phyloP scores from a whole-genome alignment of 2,329 filamentous ascomycete species.

The Fusarium liriodendri region DNA sequence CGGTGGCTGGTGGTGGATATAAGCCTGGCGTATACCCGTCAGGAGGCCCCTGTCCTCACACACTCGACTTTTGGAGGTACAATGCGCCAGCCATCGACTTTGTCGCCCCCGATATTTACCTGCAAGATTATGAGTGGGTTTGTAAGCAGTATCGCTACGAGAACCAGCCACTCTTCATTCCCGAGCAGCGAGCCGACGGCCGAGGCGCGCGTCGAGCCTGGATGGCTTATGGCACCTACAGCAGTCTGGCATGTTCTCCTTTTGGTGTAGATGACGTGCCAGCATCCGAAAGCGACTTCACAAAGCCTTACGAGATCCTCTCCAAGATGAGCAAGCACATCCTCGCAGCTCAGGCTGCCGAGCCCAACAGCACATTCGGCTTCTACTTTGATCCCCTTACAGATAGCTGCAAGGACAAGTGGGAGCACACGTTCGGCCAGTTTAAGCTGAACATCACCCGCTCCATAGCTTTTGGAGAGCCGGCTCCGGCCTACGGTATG shows the following conservation, averaged over 20 bases:
- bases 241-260: background rate
- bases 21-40: background rate
- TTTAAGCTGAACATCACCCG: background rate
- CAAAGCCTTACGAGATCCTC: background rate
- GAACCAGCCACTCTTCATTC: background rate
- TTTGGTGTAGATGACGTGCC: background rate
- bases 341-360: background rate
- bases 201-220: background rate
- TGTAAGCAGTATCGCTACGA: background rate
- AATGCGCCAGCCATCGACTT: background rate
- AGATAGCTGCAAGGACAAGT: background rate
- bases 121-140: background rate
- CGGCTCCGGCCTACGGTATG: background rate
- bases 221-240: background rate
- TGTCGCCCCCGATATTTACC: background rate
- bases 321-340: background rate
- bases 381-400: background rate
- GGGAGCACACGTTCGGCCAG: background rate
- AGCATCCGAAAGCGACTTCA: background rate
- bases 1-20: background rate
- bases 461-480: background rate
- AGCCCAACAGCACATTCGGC: background rate
- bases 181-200: background rate
- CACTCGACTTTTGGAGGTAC: background rate
- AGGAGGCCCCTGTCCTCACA: background rate